These are phyloP conservation scores for Bipolaris victoriae DNA, from an alignment of 2,329 filamentous ascomycete species.

Conservation along the genomic window DNA sequence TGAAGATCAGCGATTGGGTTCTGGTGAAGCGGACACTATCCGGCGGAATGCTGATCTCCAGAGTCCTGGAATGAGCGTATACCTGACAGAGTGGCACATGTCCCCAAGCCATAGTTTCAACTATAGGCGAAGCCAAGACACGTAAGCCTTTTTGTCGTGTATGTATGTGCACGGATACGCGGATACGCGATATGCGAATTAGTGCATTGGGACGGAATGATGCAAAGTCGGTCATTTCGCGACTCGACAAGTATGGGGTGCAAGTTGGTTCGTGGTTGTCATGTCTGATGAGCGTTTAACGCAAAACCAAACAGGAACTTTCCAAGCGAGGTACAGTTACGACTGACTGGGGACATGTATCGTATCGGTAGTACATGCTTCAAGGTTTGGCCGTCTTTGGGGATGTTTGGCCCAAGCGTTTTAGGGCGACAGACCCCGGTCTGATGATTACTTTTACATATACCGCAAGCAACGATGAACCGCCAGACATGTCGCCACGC, in stretches of 20 bases:
- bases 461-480: too few relatives aligned
- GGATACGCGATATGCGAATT: background rate
- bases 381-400: background rate
- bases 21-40: slow-evolving; percentile 14
- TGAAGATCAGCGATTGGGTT: slow-evolving; percentile 10
- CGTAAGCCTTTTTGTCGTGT: background rate
- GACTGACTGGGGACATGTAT: background rate
- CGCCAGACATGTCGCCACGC: background rate
- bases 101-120: slow-evolving; percentile 1
- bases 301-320: background rate
- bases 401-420: background rate
- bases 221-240: background rate
- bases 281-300: background rate
- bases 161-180: background rate
- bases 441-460: too few relatives aligned
- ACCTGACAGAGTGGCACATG: slow-evolving; percentile 3
- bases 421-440: background rate
- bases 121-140: background rate
- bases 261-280: background rate
- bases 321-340: background rate
- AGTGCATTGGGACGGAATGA: background rate
- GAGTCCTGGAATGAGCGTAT: slow-evolving; percentile 7
- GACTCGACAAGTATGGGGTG: background rate
- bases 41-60: slow-evolving; percentile 9
- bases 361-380: background rate